Percentiles rank a stretch among this genome's conserved stretches.
Conservation (phyloP, 495 filamentous ascomycete genomes). For the Clavariopsis aquatica region DNA sequence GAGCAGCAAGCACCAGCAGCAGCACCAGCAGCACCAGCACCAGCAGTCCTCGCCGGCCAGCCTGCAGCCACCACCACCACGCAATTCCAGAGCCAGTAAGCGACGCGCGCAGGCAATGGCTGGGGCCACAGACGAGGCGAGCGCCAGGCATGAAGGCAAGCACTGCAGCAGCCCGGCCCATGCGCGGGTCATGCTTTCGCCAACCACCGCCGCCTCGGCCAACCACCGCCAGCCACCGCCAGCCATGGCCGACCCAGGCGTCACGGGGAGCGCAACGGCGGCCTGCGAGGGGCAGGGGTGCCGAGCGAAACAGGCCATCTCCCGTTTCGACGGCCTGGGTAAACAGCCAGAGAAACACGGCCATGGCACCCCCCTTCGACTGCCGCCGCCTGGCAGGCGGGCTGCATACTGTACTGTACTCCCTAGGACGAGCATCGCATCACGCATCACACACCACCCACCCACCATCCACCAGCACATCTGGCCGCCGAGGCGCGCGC, state of each 20-base stretch:
- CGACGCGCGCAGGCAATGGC: too few species aligned
- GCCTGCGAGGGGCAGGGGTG: too few species aligned
- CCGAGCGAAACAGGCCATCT: constrained; percentile 1
- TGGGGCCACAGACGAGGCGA: neutral
- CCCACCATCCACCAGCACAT: too few species aligned
- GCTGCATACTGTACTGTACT: too few species aligned
- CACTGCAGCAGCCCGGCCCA: neutral
- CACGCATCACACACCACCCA: too few species aligned
- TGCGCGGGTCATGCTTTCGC: neutral
- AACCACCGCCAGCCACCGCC: neutral
- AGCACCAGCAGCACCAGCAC: neutral
- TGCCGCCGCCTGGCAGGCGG: too few species aligned
- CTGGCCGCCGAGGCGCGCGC: too few species aligned
- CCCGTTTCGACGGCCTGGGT: neutral
- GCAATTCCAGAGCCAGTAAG: neutral
- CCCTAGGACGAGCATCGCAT: too few species aligned
- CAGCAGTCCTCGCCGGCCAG: constrained; percentile 13
- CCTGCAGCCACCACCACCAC: neutral
- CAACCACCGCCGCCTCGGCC: too few species aligned
- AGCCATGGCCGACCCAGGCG: too few species aligned
- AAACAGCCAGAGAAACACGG: neutral
- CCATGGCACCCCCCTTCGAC: neutral
- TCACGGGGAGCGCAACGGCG: too few species aligned
- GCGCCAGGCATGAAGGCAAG: neutral
- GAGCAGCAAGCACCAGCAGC: neutral